A percentile compares a stretch with the other conserved stretches of the same genome.
Conservation (phyloP, 2,329 filamentous ascomycete species). For the Bipolaris victoriae region DNA sequence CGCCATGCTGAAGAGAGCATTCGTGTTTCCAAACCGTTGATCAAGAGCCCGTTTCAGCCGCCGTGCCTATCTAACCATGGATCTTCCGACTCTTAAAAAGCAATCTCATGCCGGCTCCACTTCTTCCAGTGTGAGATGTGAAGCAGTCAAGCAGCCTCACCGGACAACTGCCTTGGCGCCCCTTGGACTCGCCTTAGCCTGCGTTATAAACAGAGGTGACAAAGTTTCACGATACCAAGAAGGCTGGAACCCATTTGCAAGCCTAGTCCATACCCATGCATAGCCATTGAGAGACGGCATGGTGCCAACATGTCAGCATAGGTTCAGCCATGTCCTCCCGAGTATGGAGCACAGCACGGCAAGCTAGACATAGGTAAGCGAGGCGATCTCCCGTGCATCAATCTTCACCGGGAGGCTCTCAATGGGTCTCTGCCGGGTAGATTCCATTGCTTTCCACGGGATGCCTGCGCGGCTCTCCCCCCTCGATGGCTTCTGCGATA, state of each 20-base stretch:
- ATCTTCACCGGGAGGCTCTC: not conserved
- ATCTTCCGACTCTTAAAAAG: not conserved
- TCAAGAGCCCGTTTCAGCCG: not conserved
- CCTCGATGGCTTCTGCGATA: slow-evolving; percentile 30
- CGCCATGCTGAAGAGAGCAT: not conserved
- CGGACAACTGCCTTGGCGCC: not conserved
- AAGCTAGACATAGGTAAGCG: slow-evolving; percentile 1
- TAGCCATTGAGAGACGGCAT: not conserved
- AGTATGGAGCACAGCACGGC: not conserved
- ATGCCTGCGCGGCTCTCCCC: slow-evolving; percentile 9
- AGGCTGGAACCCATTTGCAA: not conserved
- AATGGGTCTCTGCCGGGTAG: slow-evolving; percentile 1
- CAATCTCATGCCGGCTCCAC: not conserved
- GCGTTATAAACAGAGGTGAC: not conserved
- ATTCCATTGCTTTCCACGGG: slow-evolving; percentile 3
- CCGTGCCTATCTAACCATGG: not conserved
- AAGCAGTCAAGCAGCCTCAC: not conserved
- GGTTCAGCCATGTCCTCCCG: no score
- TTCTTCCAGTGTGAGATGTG: not conserved
- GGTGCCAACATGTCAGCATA: not conserved
- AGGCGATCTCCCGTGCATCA: slow-evolving; percentile 13
- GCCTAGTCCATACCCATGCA: not conserved
- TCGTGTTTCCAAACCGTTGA: not conserved
- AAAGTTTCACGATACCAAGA: not conserved
- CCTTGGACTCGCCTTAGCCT: not conserved